Percentiles rank a stretch among this genome's conserved stretches.
These are phyloP conservation scores for Stenocarpella maydis DNA, from an alignment of 2,329 filamentous ascomycete species.

Conservation along the genomic window DNA sequence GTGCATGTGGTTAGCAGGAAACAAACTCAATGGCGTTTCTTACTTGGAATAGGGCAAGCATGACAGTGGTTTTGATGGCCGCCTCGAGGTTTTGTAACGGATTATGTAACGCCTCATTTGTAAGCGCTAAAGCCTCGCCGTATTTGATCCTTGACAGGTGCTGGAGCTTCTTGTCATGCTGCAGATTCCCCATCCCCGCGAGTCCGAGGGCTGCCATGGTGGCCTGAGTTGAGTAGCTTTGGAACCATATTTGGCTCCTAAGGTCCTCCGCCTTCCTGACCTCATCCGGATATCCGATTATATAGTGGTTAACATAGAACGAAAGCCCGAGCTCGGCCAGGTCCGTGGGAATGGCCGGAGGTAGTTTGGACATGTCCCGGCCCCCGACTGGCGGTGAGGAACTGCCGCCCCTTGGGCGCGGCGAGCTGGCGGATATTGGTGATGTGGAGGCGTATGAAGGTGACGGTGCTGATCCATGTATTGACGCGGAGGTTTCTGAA, in stretches of 20 bases:
- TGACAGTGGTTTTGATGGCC: conserved; percentile 61
- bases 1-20: conserved; percentile 3
- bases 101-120: conserved; percentile 51
- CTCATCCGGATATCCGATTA: conserved; percentile 61
- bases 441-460: conserved; percentile 32
- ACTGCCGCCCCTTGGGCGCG: not conserved
- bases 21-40: conserved; percentile 32
- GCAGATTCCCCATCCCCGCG: conserved; percentile 64
- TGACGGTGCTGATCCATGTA: conserved; percentile 26
- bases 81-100: conserved; percentile 49
- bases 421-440: conserved; percentile 15
- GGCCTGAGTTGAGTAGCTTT: conserved; percentile 51
- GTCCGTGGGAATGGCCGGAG: conserved; percentile 47
- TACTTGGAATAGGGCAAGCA: conserved; percentile 70
- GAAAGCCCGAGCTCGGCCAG: conserved; percentile 57
- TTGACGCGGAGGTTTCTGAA: conserved; percentile 29
- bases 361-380: not conserved
- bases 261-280: conserved; percentile 51
- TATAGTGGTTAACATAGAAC: conserved; percentile 61
- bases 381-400: not conserved
- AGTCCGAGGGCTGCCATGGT: conserved; percentile 66
- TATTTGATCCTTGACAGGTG: conserved; percentile 61
- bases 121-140: conserved; percentile 59
- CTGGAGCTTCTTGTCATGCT: conserved; percentile 54
- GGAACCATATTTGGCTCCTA: conserved; percentile 47